Evolutionary conservation across 2,329 filamentous ascomycete species (phyloP), one percentile per base, ranked within the genome.

Genomic region (Aspergillus sergii): DNA sequence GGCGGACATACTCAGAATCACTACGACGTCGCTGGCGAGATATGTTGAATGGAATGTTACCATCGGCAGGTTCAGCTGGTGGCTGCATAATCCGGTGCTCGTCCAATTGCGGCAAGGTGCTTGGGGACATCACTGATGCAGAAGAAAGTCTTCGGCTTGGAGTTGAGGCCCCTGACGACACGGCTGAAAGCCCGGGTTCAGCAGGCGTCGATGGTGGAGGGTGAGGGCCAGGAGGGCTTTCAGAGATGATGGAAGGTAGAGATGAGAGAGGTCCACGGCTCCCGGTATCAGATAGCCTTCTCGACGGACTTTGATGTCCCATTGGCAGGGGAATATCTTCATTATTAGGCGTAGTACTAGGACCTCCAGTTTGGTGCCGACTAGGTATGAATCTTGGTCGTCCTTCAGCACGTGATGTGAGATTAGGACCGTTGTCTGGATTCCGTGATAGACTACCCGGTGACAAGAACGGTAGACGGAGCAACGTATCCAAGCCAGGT

Each of bases 121-220:
- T 71, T 26, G 78, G 74, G 39, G 77, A 71, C 63, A 78, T 73
- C 8, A 79, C 80, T 7, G 81, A 83, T n/a, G 81, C 77, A 26
- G 81, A 81, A 19, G 81, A 84, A 28, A 80, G 80, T 46, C 81
- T 75, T 32, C 81, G 79, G 62, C 73, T 82, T 19, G 81, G 82
- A 16, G 81, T 82, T 19, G 83, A 84, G 56, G 80, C 79, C 19
- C 83, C 83, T 21, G 85, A 87, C 54, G 81, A 85, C 63, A 82
- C 82, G 23, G 81, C 81, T 64, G 83, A 87, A 50, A 87, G 73
- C 23, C 84, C 84, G 32, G 83, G 82, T 57, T 86, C 88, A 16
- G 87, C 87, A 23, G 88, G 87, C 2, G 87, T 89, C 1, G 87
- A 88, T 7, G 88, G 87, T 53, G 88, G 87, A 53, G 88, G 87